Conservation (phyloP, 805 yeast genomes). For the Monosporozyma siamensis region DNA sequence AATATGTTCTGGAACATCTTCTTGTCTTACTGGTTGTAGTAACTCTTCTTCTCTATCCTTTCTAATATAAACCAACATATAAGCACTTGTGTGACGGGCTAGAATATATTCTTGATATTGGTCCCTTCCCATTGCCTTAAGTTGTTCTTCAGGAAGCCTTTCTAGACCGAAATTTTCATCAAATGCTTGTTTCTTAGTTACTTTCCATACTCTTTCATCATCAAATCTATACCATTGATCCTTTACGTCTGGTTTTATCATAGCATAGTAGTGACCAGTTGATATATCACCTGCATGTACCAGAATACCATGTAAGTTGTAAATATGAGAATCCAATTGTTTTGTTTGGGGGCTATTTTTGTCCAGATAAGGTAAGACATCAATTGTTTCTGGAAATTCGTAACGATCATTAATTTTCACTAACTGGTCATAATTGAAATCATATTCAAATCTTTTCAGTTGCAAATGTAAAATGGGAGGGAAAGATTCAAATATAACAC, state of each 20-base stretch:
- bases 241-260: constrained; percentile 68
- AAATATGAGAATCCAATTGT: constrained; percentile 32
- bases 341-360: constrained; percentile 32
- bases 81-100: constrained; percentile 86
- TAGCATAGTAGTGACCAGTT: constrained; percentile 92
- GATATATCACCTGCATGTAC: constrained; percentile 95
- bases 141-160: constrained; percentile 39
- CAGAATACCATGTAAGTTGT: constrained; percentile 83
- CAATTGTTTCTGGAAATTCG: constrained; percentile 79
- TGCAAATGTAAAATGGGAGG: constrained; percentile 93
- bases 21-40: constrained; percentile 46
- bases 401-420: constrained; percentile 87
- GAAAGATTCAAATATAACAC: constrained; percentile 81
- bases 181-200: constrained; percentile 73
- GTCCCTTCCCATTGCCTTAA: constrained; percentile 43
- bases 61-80: constrained; percentile 89
- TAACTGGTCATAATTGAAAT: constrained; percentile 77
- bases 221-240: constrained; percentile 86
- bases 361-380: constrained; percentile 70
- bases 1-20: constrained; percentile 59
- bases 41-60: constrained; percentile 48
- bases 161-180: constrained; percentile 89
- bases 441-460: constrained; percentile 88
- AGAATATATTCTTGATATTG: constrained; percentile 57
- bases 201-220: constrained; percentile 89